phyloP scores from a whole-genome alignment of 768 basidiomycete species.

The Lentinula guzmanii region DNA sequence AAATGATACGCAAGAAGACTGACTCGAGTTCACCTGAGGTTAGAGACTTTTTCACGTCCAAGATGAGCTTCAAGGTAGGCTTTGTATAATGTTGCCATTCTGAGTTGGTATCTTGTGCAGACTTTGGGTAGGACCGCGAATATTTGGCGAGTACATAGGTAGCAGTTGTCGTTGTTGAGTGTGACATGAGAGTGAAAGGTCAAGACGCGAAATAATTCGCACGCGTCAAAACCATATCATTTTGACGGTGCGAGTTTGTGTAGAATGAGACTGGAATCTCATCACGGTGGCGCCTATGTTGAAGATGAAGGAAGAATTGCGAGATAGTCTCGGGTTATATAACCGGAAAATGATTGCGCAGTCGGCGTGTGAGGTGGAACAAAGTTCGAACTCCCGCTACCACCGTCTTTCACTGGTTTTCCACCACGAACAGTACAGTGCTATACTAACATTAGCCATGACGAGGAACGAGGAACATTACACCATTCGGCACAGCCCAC shows the following conservation, averaged over 20 bases:
- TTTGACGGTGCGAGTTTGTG: no score
- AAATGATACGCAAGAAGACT: constrained; percentile 58
- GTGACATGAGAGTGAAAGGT: constrained; percentile 17
- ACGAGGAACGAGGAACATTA: no score
- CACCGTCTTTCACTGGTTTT: background rate
- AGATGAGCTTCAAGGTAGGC: constrained; percentile 53
- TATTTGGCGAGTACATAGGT: constrained; percentile 59
- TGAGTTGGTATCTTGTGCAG: constrained; percentile 17
- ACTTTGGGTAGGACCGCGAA: constrained; percentile 54
- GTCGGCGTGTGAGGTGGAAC: background rate
- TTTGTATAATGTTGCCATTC: constrained; percentile 83
- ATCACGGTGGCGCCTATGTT: no score
- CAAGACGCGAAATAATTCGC: background rate
- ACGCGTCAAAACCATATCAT: no score
- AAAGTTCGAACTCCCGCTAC: background rate
- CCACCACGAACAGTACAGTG: background rate
- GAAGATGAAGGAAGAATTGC: no score
- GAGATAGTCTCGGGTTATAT: background rate
- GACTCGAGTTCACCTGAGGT: constrained; percentile 48
- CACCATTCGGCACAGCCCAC: no score
- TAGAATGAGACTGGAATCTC: no score
- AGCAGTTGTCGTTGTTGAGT: constrained; percentile 54
- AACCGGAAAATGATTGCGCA: background rate
- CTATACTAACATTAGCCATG: no score
- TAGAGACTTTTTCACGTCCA: constrained; percentile 52